Evolutionary conservation across 208 protist species (phyloP), one percentile per base, ranked within the genome.

Genomic region (Crithidia fasciculata): DNA sequence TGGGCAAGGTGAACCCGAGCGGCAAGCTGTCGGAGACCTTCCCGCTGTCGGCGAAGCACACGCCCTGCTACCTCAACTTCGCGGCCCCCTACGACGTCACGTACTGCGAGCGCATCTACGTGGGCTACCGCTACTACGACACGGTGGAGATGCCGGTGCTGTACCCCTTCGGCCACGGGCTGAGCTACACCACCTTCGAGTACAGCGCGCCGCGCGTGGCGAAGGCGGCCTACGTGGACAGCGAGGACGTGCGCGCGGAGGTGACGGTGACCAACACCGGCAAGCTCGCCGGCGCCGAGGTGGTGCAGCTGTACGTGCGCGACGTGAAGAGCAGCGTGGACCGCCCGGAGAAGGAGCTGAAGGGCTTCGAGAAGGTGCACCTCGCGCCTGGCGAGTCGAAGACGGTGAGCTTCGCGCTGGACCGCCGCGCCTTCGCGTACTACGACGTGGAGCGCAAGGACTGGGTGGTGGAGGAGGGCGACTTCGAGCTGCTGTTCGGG

Each of bases 101-200:
- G 37, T 61, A 61, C 57, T n/a, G 37, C 3, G 57, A 61, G 12
- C 13, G 57, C 57, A 40, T 61, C 57, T 61, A 61, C 57, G 39
- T 61, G 37, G 57, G 57, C 57, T 61, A 61, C 57, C 57, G 57
- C 10, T 61, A 40, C 57, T 61, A 61, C 57, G 57, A 61, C 19
- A 61, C 19, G 57, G 18, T 13, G 18, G 12, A 28, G 12, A 44
- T 61, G 57, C 18, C 19, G 6, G 12, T 61, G 57, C 19, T 61
- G 57, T 61, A 41, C 57, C 57, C 47, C 28, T 54, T 49, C 61
- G 47, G 61, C 61, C 61, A 67, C 57, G 57, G 57, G 6, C 57
- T 61, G 57, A 61, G 57, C 57, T 61, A 61, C 57, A 61, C 57
- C 57, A 61, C 57, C 18, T 61, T 61, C 57, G 57, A 61, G 57